Evolutionary conservation across 2,329 filamentous ascomycete genomes (phyloP).

Genomic region (Diplodia mutila): DNA sequence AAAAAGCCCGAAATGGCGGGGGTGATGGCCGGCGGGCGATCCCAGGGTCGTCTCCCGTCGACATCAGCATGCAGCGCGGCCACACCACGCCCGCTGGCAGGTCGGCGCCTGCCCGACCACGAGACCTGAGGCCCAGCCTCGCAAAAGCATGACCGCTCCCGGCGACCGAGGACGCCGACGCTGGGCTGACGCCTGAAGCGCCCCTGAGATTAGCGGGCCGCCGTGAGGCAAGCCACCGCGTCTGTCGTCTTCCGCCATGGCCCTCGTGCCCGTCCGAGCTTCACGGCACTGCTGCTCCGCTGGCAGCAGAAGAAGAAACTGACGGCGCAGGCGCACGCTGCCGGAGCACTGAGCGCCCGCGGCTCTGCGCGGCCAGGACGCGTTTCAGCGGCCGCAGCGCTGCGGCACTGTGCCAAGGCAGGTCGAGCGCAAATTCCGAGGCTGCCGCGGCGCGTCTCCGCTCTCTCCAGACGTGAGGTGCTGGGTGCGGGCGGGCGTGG

Average conservation of each 20-base stretch:
- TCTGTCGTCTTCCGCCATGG: slow-evolving; percentile 14
- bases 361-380: slow-evolving; percentile 1
- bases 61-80: slow-evolving; percentile 1
- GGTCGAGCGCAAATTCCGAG: slow-evolving; percentile 9
- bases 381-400: slow-evolving; percentile 7
- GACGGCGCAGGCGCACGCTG: not conserved
- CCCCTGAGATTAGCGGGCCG: slow-evolving; percentile 22
- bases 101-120: slow-evolving; percentile 5
- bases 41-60: not conserved
- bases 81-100: not conserved
- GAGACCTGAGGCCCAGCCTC: slow-evolving; percentile 19
- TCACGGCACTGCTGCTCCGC: not conserved
- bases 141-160: slow-evolving; percentile 10
- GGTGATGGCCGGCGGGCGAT: slow-evolving; percentile 1
- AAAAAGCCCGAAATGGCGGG: slow-evolving; percentile 11
- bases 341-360: slow-evolving; percentile 1
- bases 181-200: slow-evolving; percentile 22
- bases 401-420: not conserved
- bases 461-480: not conserved
- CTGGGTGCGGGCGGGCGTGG: not conserved
- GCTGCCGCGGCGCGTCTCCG: slow-evolving; percentile 3
- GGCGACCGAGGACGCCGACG: slow-evolving; percentile 4
- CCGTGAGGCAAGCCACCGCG: slow-evolving; percentile 10
- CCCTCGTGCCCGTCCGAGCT: slow-evolving; percentile 13
- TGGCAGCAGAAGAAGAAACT: slow-evolving; percentile 1